Conservation (phyloP, 495 filamentous ascomycete species). For the Hyaloscypha finlandica region DNA sequence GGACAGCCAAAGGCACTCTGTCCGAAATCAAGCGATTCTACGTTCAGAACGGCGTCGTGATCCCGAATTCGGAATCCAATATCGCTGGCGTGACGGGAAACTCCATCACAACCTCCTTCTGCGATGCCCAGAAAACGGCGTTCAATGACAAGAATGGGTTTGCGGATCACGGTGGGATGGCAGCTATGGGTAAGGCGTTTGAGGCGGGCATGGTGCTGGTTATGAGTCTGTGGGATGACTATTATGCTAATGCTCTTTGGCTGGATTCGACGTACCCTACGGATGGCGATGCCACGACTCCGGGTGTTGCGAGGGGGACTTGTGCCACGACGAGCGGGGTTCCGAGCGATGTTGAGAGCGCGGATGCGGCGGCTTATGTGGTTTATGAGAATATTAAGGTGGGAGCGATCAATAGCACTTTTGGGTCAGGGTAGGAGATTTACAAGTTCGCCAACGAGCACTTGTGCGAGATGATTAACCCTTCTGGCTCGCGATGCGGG, state of each 20-base stretch:
- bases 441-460: too few species aligned
- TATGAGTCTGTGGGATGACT: conserved; percentile 71
- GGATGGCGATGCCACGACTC: conserved; percentile 47
- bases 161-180: conserved; percentile 55
- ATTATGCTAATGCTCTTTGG: conserved; percentile 78
- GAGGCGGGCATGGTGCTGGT: conserved; percentile 65
- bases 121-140: conserved; percentile 58
- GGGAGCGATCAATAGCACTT: conserved; percentile 63
- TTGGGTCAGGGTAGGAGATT: neutral
- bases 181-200: conserved; percentile 54
- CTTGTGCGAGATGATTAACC: too few species aligned
- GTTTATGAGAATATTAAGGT: conserved; percentile 68
- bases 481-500: too few species aligned
- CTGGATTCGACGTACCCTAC: conserved; percentile 75
- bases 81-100: conserved; percentile 55
- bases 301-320: conserved; percentile 69
- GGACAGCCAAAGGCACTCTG: conserved; percentile 56
- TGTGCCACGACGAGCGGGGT: conserved; percentile 63
- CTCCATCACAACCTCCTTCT: conserved; percentile 60
- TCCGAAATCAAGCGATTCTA: conserved; percentile 64
- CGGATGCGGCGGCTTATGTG: conserved; percentile 57
- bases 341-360: conserved; percentile 59
- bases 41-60: conserved; percentile 40
- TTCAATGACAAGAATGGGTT: conserved; percentile 62
- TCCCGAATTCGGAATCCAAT: conserved; percentile 45